phyloP scores from a whole-genome alignment of 2,329 filamentous ascomycete species.

The Curvularia hawaiiensis region DNA sequence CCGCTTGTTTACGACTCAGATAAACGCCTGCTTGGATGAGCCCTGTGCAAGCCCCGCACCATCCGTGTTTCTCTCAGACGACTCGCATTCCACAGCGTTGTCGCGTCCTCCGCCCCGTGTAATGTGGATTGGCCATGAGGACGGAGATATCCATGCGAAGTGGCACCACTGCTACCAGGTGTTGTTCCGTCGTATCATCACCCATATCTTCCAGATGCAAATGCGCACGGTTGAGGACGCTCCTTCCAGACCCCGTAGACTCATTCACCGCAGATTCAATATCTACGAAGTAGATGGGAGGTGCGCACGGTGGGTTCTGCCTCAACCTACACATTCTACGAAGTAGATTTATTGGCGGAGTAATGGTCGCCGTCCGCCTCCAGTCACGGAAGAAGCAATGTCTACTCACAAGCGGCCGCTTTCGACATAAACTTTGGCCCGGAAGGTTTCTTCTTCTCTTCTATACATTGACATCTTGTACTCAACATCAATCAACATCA shows the following conservation, averaged over 20 bases:
- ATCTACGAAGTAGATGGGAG: constrained; percentile 1
- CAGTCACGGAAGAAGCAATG: constrained; percentile 1
- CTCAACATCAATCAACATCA: not conserved
- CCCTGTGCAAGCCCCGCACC: not conserved
- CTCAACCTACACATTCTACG: not conserved
- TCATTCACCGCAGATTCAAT: constrained; percentile 15
- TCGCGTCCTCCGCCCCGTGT: constrained; percentile 8
- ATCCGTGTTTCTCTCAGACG: not conserved
- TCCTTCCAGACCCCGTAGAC: constrained; percentile 2
- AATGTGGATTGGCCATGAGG: constrained; percentile 6
- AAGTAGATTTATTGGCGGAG: not conserved
- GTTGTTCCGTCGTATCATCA: constrained; percentile 3
- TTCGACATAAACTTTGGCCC: not conserved
- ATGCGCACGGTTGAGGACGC: constrained; percentile 4
- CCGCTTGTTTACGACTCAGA: constrained; percentile 12
- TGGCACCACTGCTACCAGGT: constrained; percentile 15
- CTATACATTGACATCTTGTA: not conserved
- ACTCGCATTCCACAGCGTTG: constrained; percentile 16
- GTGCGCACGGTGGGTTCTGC: not conserved
- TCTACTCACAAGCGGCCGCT: not conserved
- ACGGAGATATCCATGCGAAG: constrained; percentile 8
- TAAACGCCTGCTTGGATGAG: not conserved
- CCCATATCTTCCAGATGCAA: not conserved
- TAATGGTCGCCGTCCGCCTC: constrained; percentile 4
- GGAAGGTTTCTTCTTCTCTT: not conserved